Evolutionary conservation across 176 grass and related monocot species (phyloP), one percentile per base, ranked within the genome.

Genomic region (Zea mays): DNA sequence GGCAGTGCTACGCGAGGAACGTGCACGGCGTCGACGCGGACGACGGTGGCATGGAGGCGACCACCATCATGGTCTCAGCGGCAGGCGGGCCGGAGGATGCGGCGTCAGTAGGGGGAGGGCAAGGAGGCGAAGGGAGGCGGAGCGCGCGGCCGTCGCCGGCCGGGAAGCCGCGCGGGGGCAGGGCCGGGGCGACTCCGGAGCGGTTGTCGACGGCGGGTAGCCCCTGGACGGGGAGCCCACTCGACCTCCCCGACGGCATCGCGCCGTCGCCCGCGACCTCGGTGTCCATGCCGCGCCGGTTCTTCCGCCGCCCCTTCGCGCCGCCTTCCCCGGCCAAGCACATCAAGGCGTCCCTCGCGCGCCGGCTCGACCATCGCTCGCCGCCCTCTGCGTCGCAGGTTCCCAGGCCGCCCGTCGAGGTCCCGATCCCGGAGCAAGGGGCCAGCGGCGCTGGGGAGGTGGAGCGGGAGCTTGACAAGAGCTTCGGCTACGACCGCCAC

Each of bases 291-390:
- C 96, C 92, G 57, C 79, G 92, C 57, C 54, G 86, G 5, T 92
- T 99, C 90, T 95, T 99, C 83, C 83, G 92, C 33, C 85, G 90
- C 12, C 96, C 96, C 17, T 94, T 97, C 82, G 90, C 93, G 35
- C 93, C 93, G 69, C 93, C 92, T 42, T 95, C 96, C 0, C 96
- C 96, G 42, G 95, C 95, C 54, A 98, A 94, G 85, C 95, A 98
- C 87, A 98, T 98, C 85, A 98, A 94, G 85, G 92, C 90, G 27
- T 99, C 96, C 0, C 90, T 95, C 3, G 96, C 86, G 54, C 93
- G 91, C 67, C 88, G 75, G 8, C 67, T 84, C 48, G 86, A 76
- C 63, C 78, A 67, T 27, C 82, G 77, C 20, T 91, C 74, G 33
- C 85, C 85, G 47, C 69, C 84, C 15, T 51, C 75, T 16, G 13